These are phyloP conservation scores for Mycocalia duriaeana DNA, from an alignment of 1,284 basidiomycete genomes.

Conservation along the genomic window DNA sequence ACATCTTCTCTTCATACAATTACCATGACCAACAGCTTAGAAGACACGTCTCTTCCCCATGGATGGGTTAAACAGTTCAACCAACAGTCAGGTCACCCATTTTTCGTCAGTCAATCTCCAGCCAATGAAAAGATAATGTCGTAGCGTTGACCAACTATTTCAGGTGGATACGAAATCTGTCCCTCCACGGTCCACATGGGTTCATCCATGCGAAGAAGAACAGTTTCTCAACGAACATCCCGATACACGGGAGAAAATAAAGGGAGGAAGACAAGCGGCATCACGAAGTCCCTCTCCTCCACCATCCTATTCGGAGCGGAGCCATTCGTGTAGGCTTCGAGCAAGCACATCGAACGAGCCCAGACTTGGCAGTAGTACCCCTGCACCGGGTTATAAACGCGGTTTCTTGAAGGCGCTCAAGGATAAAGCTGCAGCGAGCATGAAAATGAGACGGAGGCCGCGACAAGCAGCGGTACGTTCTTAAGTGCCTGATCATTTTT, in stretches of 20 bases:
- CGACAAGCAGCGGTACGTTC: slow-evolving; percentile 19
- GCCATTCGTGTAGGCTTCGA: slow-evolving; percentile 24
- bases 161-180: slow-evolving; percentile 61
- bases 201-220: slow-evolving; percentile 66
- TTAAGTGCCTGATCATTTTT: background rate
- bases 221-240: slow-evolving; percentile 56
- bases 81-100: slow-evolving; percentile 36
- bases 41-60: slow-evolving; percentile 39
- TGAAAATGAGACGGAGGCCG: slow-evolving; percentile 21
- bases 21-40: slow-evolving; percentile 20
- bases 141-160: background rate
- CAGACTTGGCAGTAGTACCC: no score
- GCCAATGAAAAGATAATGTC: background rate
- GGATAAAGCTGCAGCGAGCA: slow-evolving; percentile 48
- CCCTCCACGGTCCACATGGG: slow-evolving; percentile 68
- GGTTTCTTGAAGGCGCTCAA: slow-evolving; percentile 57
- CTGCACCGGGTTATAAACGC: slow-evolving; percentile 28
- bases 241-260: slow-evolving; percentile 36
- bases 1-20: no score
- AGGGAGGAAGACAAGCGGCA: slow-evolving; percentile 10
- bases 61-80: slow-evolving; percentile 63
- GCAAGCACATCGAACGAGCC: slow-evolving; percentile 9
- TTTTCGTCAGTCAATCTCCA: slow-evolving; percentile 28
- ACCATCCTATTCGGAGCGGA: slow-evolving; percentile 17
- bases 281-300: slow-evolving; percentile 19